Evolutionary conservation across 345 rosid genomes (phyloP), one percentile per base, ranked within the genome.

Genomic region (Populus tremula): DNA sequence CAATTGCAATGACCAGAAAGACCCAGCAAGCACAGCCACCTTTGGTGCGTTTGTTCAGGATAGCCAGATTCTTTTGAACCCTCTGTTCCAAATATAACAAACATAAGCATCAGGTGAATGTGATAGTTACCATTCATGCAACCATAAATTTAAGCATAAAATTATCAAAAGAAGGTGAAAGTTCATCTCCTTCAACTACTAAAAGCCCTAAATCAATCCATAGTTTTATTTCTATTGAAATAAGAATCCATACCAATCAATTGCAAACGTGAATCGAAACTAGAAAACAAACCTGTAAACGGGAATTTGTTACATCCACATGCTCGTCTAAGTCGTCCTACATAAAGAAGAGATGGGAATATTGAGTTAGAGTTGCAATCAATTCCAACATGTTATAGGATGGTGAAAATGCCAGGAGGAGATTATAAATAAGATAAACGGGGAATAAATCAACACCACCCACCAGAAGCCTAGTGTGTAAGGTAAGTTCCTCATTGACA

Each of bases 261-360:
- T 47, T 3, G 20, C 6, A 13, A 16, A 11, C 23, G 35, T 29
- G 36, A 38, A 21, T 43, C 38, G 2, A 33, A 33, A 71, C 16
- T 16, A 18, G 33, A 21, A 49, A 39, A 63, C 36, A n/a, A 70
- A 96, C 99, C 94, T 83, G 80, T 64, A 93, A 83, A 78, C 95
- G 96, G 65, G 98, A 96, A 83, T 93, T 97, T 0, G 97, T 90
- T 70, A 91, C 91, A 79, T 96, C 98, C 78, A 96, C 98, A 69
- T 88, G 97, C 76, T 89, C 87, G 76, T 92, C 99, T 80, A 96
- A 87, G 86, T 86, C 93, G 85, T 96, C 99, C 99, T 96, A 91
- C 83, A 83, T 9, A 45, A 35, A 20, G 39, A 67, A 47, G 82
- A 33, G 21, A 81, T 67, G 21, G 67, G 18, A 18, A 72, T 39